Conservation (phyloP, 2,329 filamentous ascomycete species). For the Plenodomus biglobosus region DNA sequence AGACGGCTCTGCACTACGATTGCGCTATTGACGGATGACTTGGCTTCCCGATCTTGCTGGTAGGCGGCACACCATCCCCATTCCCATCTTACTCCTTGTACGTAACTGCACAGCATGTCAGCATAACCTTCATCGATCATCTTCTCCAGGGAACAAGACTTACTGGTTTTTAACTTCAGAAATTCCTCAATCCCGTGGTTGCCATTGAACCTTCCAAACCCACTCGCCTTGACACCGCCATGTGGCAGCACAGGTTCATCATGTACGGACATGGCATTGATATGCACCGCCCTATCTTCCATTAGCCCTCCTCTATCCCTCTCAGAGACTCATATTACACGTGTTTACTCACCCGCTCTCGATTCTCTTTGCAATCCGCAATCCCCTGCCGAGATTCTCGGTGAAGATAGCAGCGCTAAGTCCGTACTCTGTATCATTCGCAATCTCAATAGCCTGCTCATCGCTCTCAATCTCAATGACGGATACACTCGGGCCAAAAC, state of each 20-base stretch:
- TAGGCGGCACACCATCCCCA: no score
- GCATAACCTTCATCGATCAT: not conserved
- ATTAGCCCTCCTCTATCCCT: not conserved
- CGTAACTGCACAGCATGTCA: not conserved
- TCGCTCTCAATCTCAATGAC: conserved; percentile 66
- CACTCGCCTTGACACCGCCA: conserved; percentile 54
- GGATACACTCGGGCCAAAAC: conserved; percentile 74
- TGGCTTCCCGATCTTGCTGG: no score
- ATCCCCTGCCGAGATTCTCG: conserved; percentile 57
- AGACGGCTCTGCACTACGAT: not conserved
- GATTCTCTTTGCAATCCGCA: conserved; percentile 49
- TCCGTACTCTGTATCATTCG: conserved; percentile 82
- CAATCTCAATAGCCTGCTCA: conserved; percentile 70
- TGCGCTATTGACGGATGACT: not conserved
- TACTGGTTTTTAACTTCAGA: conserved; percentile 44
- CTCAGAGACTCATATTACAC: no score
- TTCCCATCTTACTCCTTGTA: not conserved
- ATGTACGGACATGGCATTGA: conserved; percentile 55
- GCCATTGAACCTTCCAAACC: conserved; percentile 53
- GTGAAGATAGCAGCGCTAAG: conserved; percentile 73
- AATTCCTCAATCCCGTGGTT: conserved; percentile 53
- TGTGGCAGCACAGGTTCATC: conserved; percentile 53
- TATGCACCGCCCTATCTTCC: conserved; percentile 49
- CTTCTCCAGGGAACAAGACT: not conserved
- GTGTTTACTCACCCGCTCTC: conserved; percentile 58